Base-by-base conservation (phyloP, 768 basidiomycete species). In the Boletus eberwhitei region DNA sequence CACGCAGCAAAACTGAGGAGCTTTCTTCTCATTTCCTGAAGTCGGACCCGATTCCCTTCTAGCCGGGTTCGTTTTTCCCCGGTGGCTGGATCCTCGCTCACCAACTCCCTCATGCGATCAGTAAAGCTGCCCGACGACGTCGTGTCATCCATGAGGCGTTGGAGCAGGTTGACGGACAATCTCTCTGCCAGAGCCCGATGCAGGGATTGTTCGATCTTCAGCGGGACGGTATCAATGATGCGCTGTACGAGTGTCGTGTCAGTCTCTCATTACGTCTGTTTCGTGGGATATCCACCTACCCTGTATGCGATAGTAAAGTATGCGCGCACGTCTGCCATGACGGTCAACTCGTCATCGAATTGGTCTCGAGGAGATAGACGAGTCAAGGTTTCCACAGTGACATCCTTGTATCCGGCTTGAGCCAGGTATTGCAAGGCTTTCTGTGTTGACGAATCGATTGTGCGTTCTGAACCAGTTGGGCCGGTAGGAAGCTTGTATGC, bases 291-390 rank as follows among this genome's bases (percentile, higher is more conserved):
- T n/a, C n/a, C 1, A 66, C 68, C 17, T 53, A 81, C 83, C 73
- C 80, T 79, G 69, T 74, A 77, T 8, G 82, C 76, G 1, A 84
- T 73, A 37, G 80, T 75, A 62, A 79, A 84, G 55, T 82, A 86
- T 5, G 80, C 83, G 0, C 76, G 74, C 0, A 83, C 79, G 17
- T 78, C 76, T 0, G 82, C 79, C 78, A 82, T 82, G 7, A 85
- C 74, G 2, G 62, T 55, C 14, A 84, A 51, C 47, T 81, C 84
- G 14, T 78, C 74, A 37, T 73, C 68, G 55, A 66, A 76, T 12
- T 38, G 21, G 53, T 73, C 65, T 26, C 47, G 45, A 39, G 66
- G 59, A 17, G 32, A 32, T 13, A 76, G 54, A 38, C 64, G 60
- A 21, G 49, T 50, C 11, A 76, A 60, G 31, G 75, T 72, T 5